Evolutionary conservation across 1,139 yeast species (phyloP).

Genomic region (Hyphopichia khmerensis): DNA sequence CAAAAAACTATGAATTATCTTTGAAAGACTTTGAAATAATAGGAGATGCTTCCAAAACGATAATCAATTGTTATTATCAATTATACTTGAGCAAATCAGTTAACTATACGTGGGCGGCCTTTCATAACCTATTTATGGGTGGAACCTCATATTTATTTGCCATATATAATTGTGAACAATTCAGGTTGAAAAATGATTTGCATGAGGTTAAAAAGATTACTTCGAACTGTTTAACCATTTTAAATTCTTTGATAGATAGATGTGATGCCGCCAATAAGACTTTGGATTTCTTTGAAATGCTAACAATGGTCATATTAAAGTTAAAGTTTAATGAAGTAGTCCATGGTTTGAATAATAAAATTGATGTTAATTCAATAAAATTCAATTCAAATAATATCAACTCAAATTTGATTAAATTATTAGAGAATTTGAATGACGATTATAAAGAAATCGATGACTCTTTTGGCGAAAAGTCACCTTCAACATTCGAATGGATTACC

Average conservation of each 20-base stretch:
- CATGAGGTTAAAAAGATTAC: conserved; percentile 57
- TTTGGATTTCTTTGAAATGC: conserved; percentile 66
- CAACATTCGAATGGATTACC: neutral
- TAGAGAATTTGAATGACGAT: conserved; percentile 24
- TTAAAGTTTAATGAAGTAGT: conserved; percentile 52
- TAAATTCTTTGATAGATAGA: conserved; percentile 60
- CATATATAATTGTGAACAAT: conserved; percentile 63
- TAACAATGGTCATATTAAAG: conserved; percentile 70
- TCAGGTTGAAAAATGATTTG: conserved; percentile 45
- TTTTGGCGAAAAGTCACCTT: neutral
- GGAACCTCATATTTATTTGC: conserved; percentile 82
- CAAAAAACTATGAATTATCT: conserved; percentile 58
- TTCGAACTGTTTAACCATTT: conserved; percentile 56
- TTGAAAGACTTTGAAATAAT: conserved; percentile 55
- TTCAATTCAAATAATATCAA: conserved; percentile 28
- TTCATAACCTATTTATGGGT: conserved; percentile 84
- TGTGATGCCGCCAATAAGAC: conserved; percentile 82
- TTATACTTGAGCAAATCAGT: conserved; percentile 56
- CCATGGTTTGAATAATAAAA: conserved; percentile 17
- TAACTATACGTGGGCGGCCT: conserved; percentile 93
- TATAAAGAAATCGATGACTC: neutral
- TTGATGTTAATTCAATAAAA: conserved; percentile 16
- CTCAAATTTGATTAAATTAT: conserved; percentile 38
- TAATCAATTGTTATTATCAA: conserved; percentile 61
- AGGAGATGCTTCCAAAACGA: conserved; percentile 63